Percentiles rank a stretch among this genome's conserved stretches.
These are phyloP conservation scores for Fraxinus baroniana DNA, from an alignment of 305 asterid species.

Conservation along the genomic window DNA sequence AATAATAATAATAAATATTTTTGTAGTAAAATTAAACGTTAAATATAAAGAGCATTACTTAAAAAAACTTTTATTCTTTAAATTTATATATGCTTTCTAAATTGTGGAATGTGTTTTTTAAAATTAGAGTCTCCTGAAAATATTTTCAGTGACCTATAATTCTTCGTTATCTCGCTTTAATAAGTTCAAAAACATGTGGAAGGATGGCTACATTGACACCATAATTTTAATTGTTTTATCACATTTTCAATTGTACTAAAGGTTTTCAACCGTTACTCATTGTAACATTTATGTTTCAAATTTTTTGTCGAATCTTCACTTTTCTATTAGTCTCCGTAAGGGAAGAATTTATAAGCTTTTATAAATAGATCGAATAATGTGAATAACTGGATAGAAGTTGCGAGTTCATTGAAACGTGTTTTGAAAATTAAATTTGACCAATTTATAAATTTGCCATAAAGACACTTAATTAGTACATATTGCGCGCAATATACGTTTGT, in stretches of 20 bases:
- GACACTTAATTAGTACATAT: background rate
- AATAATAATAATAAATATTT: too few species aligned
- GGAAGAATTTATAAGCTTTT: background rate
- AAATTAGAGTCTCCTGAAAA: too few species aligned
- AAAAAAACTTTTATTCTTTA: too few species aligned
- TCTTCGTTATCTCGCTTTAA: background rate
- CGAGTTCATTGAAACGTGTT: background rate
- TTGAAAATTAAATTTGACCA: too few species aligned
- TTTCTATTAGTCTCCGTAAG: background rate
- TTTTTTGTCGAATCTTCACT: background rate
- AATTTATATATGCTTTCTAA: too few species aligned
- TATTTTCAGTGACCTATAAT: background rate
- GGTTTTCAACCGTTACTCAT: background rate
- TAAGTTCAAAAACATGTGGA: background rate
- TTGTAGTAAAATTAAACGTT: too few species aligned
- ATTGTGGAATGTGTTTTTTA: too few species aligned
- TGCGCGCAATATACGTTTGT: too few species aligned
- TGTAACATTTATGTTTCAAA: background rate
- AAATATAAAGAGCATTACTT: too few species aligned
- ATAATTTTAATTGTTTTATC: too few species aligned
- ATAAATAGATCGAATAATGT: background rate
- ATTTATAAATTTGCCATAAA: background rate
- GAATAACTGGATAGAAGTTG: background rate
- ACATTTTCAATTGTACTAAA: background rate
- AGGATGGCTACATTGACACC: background rate